Conservation (phyloP, 257 asterid genomes). For the Solanum chmielewskii region DNA sequence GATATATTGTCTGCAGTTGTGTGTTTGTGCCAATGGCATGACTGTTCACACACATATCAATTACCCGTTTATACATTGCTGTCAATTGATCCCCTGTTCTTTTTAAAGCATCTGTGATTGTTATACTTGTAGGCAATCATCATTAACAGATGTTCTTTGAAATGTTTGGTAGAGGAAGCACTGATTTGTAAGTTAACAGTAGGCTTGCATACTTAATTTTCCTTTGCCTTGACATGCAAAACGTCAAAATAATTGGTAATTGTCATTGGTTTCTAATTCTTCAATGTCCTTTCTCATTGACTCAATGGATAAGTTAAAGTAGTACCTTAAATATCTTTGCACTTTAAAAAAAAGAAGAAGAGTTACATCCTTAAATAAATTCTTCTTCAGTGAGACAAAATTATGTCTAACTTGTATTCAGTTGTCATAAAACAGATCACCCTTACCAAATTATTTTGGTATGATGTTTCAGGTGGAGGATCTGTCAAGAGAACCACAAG, state of each 20-base stretch:
- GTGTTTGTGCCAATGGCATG: not conserved
- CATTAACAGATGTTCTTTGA: not conserved
- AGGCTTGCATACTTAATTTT: not conserved
- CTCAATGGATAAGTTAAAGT: not conserved
- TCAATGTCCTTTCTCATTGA: not conserved
- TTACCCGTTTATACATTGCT: not conserved
- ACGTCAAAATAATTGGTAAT: not conserved
- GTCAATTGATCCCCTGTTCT: not conserved
- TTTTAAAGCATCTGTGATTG: not conserved
- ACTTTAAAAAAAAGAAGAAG: not conserved
- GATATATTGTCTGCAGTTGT: not conserved
- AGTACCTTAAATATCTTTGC: not conserved
- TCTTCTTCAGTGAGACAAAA: not conserved
- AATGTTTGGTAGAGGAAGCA: not conserved
- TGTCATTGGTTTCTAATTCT: not conserved
- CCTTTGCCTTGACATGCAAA: not conserved
- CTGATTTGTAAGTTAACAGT: not conserved
- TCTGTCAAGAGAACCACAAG: conserved; percentile 65
- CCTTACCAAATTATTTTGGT: not conserved
- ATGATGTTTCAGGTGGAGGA: conserved; percentile 58
- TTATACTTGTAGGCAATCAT: not conserved
- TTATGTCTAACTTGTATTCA: not conserved
- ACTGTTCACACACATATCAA: not conserved
- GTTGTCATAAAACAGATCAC: not conserved
- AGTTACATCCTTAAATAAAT: not conserved